These are phyloP conservation scores for Athelia sp. DNA, from an alignment of 1,284 basidiomycete species.

Conservation along the genomic window DNA sequence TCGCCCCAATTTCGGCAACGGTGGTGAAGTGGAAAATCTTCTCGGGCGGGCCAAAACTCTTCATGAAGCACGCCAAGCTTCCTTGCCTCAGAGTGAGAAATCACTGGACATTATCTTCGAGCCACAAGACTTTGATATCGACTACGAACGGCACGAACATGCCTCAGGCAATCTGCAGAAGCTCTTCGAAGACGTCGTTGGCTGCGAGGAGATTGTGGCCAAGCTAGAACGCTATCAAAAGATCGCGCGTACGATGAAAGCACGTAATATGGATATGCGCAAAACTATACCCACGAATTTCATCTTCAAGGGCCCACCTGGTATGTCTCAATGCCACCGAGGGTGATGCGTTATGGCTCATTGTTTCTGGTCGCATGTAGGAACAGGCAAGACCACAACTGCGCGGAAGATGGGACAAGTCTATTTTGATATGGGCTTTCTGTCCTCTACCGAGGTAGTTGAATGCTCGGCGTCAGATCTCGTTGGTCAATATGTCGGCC, in stretches of 20 bases:
- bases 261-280: slow-evolving; percentile 35
- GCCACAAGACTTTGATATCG: slow-evolving; percentile 58
- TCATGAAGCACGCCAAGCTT: slow-evolving; percentile 39
- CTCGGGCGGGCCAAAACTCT: slow-evolving; percentile 47
- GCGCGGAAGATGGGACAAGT: slow-evolving; percentile 53
- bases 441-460: slow-evolving; percentile 45
- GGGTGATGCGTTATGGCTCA: not conserved
- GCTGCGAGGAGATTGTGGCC: slow-evolving; percentile 46
- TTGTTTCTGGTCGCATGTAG: slow-evolving; percentile 16
- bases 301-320: slow-evolving; percentile 69
- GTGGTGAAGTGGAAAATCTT: slow-evolving; percentile 63
- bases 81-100: slow-evolving; percentile 24
- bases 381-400: slow-evolving; percentile 45
- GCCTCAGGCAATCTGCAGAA: slow-evolving; percentile 46
- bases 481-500: slow-evolving; percentile 62
- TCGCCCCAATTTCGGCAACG: slow-evolving; percentile 64
- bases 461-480: slow-evolving; percentile 67
- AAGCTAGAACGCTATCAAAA: slow-evolving; percentile 48
- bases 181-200: slow-evolving; percentile 59
- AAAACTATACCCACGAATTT: slow-evolving; percentile 59
- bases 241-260: slow-evolving; percentile 39
- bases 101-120: slow-evolving; percentile 42
- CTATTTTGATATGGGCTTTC: slow-evolving; percentile 62
- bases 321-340: slow-evolving; percentile 22
- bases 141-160: slow-evolving; percentile 41